These are phyloP conservation scores for Beauveria varroae DNA, from an alignment of 2,329 filamentous ascomycete species.

Conservation along the genomic window DNA sequence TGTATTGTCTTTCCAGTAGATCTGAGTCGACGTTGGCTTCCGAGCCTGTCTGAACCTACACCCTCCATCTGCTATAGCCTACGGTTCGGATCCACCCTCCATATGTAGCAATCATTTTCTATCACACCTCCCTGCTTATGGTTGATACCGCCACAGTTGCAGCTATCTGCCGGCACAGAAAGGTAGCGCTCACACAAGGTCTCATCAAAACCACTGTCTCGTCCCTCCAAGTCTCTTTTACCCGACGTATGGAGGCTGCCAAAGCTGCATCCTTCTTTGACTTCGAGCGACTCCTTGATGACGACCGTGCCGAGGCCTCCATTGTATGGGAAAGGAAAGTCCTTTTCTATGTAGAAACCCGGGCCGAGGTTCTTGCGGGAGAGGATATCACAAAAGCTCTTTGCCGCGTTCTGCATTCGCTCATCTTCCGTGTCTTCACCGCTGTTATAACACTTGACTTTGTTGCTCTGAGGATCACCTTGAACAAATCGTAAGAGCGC, in stretches of 20 bases:
- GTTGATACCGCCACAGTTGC: conserved; percentile 3
- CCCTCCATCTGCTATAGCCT: too few relatives aligned
- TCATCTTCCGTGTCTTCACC: conserved; percentile 13
- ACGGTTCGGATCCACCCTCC: neutral
- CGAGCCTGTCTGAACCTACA: too few relatives aligned
- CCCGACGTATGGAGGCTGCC: too few relatives aligned
- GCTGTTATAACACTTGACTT: conserved; percentile 13
- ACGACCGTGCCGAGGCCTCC: conserved; percentile 4
- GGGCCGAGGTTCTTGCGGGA: neutral
- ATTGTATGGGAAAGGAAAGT: conserved; percentile 7
- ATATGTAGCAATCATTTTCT: neutral
- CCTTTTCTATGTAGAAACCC: neutral
- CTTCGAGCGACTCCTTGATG: conserved; percentile 12
- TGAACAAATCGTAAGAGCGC: conserved; percentile 3
- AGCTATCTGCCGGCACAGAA: neutral
- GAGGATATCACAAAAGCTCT: conserved; percentile 12
- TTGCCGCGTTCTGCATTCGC: conserved; percentile 11
- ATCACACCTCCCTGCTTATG: neutral
- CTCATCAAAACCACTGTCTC: neutral
- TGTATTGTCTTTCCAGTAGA: too few relatives aligned
- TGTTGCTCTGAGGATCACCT: conserved; percentile 13
- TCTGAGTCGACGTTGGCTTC: too few relatives aligned
- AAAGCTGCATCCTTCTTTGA: conserved; percentile 12
- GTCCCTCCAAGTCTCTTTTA: neutral
- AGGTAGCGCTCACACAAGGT: neutral